Base-by-base conservation (phyloP, 352 stramenopile species). In the Pythium scleroteichum region DNA sequence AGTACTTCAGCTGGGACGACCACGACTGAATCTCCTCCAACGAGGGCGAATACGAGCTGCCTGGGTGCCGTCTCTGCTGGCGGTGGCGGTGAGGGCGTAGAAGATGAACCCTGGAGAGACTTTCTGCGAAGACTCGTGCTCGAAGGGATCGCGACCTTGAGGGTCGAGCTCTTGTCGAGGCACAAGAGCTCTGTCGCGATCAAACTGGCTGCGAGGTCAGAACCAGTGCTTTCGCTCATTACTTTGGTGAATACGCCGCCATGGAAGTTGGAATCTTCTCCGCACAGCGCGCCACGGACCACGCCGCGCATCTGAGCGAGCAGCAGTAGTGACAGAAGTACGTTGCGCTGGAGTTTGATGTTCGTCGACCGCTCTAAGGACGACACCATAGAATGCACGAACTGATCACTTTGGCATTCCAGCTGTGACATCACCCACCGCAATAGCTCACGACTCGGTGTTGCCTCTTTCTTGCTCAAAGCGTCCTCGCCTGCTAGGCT, bases 281-380 rank as follows among this genome's bases (percentile, higher is more conserved):
- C n/a, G 64, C 53, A 20, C 1, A 68, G 33, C 17, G 61, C 55
- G 8, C 64, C 53, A 24, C 57, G 61, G 27, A 75, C 68, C 16
- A 35, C 40, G 33, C 22, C 24, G 10, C 64, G 77, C 6, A 58
- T 62, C 24, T 76, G 66, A 3, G 58, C 62, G n/a, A 85, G 49
- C 6, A 85, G 62, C 20, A 78, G 59, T 40, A 85, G 49, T 3
- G 71, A 71, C 10, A 85, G 53, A 17, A 82, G 20, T 16, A 82
- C 60, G 35, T 85, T 82, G 22, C 71, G 72, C 32, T 79, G 73
- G 19, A 85, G 59, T 16, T 71, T 44, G 2, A 66, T 19, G 57
- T 85, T 82, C 6, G 66, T 77, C 8, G 73, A 82, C 29, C 62
- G 69, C 13, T 56, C 4, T 9, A 76, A 60, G 0, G 76, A 71